phyloP scores from a whole-genome alignment of 164 flowering plant species.

The Tinospora cordifolia region DNA sequence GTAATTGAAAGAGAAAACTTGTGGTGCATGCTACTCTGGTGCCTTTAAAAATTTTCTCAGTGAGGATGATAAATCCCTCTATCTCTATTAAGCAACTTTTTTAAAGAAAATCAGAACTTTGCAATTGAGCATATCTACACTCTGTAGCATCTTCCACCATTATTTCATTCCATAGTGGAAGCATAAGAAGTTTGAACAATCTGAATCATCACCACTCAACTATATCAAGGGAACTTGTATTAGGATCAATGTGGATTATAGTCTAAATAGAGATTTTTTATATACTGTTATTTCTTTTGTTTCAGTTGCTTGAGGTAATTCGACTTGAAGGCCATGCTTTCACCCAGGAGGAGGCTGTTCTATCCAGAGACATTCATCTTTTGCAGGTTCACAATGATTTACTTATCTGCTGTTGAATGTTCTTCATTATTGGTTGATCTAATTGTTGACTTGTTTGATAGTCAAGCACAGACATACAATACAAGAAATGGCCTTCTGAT shows the following conservation, averaged over 20 bases:
- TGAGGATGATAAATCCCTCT: not conserved
- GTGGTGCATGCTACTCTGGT: not conserved
- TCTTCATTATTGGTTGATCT: not conserved
- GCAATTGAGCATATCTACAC: not conserved
- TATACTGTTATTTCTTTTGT: constrained; percentile 5
- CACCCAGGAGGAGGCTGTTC: constrained; percentile 64
- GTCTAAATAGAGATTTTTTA: not conserved
- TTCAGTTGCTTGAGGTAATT: constrained; percentile 79
- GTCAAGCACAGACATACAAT: not conserved
- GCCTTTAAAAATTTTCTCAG: not conserved
- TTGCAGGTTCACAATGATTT: constrained; percentile 48
- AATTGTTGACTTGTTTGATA: not conserved
- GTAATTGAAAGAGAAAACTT: not conserved
- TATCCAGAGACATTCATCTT: constrained; percentile 79
- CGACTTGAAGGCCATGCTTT: constrained; percentile 86
- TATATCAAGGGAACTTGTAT: not conserved
- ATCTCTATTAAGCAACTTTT: not conserved
- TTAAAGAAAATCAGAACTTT: not conserved
- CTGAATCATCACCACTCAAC: not conserved
- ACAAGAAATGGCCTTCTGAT: not conserved
- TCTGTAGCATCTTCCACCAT: not conserved
- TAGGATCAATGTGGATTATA: not conserved
- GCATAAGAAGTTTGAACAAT: not conserved
- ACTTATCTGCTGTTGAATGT: not conserved
- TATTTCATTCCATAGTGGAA: not conserved